A percentile compares a stretch with the other conserved stretches of the same genome.
phyloP scores from a whole-genome alignment of 2,329 filamentous ascomycete genomes.

The Canariomyces notabilis region DNA sequence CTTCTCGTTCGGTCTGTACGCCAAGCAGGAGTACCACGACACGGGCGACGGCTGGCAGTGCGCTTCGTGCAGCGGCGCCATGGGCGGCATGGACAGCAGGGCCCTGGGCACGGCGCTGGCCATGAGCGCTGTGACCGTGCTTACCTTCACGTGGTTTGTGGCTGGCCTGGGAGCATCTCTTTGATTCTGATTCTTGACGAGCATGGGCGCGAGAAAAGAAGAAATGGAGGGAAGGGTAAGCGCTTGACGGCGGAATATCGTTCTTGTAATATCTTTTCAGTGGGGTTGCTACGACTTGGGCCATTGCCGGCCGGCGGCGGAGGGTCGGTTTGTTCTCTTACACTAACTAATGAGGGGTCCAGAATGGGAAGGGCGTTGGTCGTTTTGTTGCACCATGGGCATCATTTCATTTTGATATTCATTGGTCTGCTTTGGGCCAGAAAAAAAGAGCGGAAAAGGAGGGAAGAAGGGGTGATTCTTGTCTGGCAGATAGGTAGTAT shows the following conservation, averaged over 20 bases:
- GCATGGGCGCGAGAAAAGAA: neutral
- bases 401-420: neutral
- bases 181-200: constrained; percentile 19
- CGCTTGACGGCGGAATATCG: neutral
- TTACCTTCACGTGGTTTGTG: constrained; percentile 62
- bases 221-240: neutral
- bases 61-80: constrained; percentile 51
- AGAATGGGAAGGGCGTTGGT: neutral
- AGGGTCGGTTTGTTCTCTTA: neutral
- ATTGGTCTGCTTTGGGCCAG: neutral
- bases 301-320: no score
- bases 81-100: constrained; percentile 42
- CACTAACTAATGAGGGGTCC: neutral
- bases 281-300: no score
- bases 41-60: constrained; percentile 49
- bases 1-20: constrained; percentile 57
- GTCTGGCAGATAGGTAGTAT: constrained; percentile 5
- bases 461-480: neutral
- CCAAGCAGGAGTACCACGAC: constrained; percentile 45
- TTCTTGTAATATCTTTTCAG: constrained; percentile 1
- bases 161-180: constrained; percentile 38
- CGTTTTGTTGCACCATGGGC: neutral
- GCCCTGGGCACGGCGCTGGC: constrained; percentile 47
- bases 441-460: neutral
- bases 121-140: constrained; percentile 52